Conservation (phyloP, 2,329 filamentous ascomycete genomes). For the Pseudogymnoascus sp. region DNA sequence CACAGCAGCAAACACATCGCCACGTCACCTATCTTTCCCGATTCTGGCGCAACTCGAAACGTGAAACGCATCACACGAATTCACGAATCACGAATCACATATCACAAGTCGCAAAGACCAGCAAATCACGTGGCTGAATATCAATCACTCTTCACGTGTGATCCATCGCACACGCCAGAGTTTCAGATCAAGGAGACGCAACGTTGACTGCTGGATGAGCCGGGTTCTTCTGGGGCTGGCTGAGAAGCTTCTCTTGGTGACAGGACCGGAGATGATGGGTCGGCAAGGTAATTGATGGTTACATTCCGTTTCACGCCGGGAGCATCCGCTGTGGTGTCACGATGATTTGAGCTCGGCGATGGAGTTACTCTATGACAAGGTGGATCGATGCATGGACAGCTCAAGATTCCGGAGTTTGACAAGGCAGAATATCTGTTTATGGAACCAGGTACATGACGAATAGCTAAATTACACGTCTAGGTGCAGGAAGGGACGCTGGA, state of each 20-base stretch:
- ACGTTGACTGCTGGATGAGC: neutral
- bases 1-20: slow-evolving; percentile 6
- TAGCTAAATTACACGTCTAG: slow-evolving; percentile 10
- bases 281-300: neutral
- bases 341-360: neutral
- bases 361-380: neutral
- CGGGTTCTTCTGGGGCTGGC: neutral
- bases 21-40: neutral
- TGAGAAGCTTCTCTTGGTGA: slow-evolving; percentile 2
- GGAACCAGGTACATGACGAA: neutral
- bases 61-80: slow-evolving; percentile 8
- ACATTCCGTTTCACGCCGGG: neutral
- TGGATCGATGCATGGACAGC: neutral
- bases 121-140: neutral
- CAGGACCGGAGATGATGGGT: neutral
- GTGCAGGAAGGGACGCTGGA: neutral
- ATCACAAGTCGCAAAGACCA: neutral
- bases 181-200: neutral
- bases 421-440: neutral
- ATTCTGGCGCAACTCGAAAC: slow-evolving; percentile 3
- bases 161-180: neutral
- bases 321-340: neutral
- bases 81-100: slow-evolving; percentile 6
- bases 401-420: neutral
- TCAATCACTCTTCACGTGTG: neutral